phyloP scores from a whole-genome alignment of 495 filamentous ascomycete genomes.

The Cladorrhinum samala region DNA sequence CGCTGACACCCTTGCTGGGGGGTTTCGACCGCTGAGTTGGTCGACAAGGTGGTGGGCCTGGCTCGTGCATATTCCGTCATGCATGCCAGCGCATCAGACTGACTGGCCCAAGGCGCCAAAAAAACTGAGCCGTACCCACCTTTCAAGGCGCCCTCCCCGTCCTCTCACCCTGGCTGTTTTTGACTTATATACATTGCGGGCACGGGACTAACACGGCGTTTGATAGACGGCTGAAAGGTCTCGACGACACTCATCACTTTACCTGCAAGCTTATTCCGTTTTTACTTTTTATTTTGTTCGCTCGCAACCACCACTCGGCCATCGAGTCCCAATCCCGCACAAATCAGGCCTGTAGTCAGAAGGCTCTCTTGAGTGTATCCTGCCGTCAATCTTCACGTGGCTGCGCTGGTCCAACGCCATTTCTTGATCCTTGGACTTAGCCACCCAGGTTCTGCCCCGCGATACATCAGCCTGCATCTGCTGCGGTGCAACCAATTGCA shows the following conservation, averaged over 20 bases:
- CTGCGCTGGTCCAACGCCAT: constrained; percentile 27
- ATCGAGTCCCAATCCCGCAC: constrained; percentile 13
- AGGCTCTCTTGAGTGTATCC: constrained; percentile 10
- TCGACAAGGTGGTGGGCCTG: constrained; percentile 38
- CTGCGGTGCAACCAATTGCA: constrained; percentile 49
- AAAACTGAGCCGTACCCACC: constrained; percentile 32
- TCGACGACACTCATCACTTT: too few relatives aligned
- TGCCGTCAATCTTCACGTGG: constrained; percentile 37
- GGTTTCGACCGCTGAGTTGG: constrained; percentile 30
- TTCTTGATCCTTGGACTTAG: constrained; percentile 32
- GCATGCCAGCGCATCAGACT: constrained; percentile 53
- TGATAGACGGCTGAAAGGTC: constrained; percentile 2
- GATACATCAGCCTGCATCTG: constrained; percentile 55
- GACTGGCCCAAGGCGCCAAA: constrained; percentile 43
- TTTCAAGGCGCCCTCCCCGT: constrained; percentile 26
- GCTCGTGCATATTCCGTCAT: constrained; percentile 52
- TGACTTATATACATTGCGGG: constrained; percentile 26
- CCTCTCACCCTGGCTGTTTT: constrained; percentile 34
- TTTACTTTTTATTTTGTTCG: too few relatives aligned
- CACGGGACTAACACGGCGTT: constrained; percentile 9
- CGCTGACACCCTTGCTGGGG: constrained; percentile 18
- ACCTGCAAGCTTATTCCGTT: too few relatives aligned
- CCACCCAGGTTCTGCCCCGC: constrained; percentile 44
- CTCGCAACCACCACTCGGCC: background rate
- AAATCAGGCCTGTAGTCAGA: constrained; percentile 11